These are phyloP conservation scores for Sparassis latifolia DNA, from an alignment of 1,284 basidiomycete species.

Conservation along the genomic window DNA sequence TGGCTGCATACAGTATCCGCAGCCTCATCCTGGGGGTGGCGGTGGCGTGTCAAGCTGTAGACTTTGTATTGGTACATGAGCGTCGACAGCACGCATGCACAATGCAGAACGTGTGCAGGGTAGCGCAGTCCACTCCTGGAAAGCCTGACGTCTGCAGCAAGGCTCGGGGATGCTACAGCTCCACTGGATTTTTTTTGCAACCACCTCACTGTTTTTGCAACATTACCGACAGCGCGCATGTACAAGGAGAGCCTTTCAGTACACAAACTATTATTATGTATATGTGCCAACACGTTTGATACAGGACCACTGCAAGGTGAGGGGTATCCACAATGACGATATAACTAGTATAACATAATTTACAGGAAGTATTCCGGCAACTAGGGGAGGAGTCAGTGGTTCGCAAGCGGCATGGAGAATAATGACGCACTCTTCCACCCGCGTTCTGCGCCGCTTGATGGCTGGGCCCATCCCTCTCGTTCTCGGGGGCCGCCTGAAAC, in stretches of 20 bases:
- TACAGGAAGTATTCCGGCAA: conserved; percentile 70
- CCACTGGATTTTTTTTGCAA: too few species aligned
- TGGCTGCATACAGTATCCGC: too few species aligned
- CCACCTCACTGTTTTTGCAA: too few species aligned
- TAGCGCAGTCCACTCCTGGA: too few species aligned
- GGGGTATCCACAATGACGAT: conserved; percentile 7
- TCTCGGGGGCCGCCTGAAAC: conserved; percentile 97
- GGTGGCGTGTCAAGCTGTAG: conserved; percentile 13
- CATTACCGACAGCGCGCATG: too few species aligned
- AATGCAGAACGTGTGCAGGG: too few species aligned
- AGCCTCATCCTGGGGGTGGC: conserved; percentile 7
- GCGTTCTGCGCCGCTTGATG: conserved; percentile 68
- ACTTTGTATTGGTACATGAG: too few species aligned
- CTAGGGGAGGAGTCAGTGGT: conserved; percentile 24
- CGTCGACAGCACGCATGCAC: too few species aligned
- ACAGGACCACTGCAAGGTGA: background rate
- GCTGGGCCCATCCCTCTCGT: conserved; percentile 79
- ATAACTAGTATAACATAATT: conserved; percentile 12
- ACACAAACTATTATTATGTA: background rate
- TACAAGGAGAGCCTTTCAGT: background rate
- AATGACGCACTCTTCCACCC: conserved; percentile 52
- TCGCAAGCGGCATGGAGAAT: background rate
- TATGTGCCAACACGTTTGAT: background rate
- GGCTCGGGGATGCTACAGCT: too few species aligned
- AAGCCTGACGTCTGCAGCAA: too few species aligned